Evolutionary conservation across 2,329 filamentous ascomycete genomes (phyloP).

Genomic region (Xylariaceae sp.): DNA sequence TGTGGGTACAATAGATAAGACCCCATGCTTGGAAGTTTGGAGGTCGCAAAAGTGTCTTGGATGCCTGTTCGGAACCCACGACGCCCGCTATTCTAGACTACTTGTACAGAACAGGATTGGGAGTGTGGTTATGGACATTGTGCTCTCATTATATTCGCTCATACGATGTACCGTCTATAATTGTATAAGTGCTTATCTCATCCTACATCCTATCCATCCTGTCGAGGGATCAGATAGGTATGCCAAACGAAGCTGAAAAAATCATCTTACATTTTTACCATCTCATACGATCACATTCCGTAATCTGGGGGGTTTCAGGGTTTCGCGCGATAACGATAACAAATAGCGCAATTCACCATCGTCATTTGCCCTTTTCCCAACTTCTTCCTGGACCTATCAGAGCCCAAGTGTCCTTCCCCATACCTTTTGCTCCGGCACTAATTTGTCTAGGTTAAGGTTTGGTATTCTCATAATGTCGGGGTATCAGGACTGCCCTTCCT

Average conservation of each 20-base stretch:
- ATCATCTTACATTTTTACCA: neutral
- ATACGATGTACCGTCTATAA: too few species aligned
- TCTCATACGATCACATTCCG: slow-evolving; percentile 13
- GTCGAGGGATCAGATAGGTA: too few species aligned
- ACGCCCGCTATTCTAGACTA: too few species aligned
- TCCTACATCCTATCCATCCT: too few species aligned
- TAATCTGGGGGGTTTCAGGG: slow-evolving; percentile 23
- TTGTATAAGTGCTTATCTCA: too few species aligned
- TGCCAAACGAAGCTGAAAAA: slow-evolving; percentile 6
- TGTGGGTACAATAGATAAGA: slow-evolving; percentile 26
- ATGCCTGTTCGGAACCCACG: too few species aligned
- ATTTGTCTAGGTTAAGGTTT: too few species aligned
- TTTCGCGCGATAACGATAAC: slow-evolving; percentile 13
- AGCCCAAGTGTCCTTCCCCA: neutral
- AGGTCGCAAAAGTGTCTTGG: too few species aligned
- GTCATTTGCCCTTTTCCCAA: neutral
- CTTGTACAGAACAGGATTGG: too few species aligned
- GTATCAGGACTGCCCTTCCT: slow-evolving; percentile 5
- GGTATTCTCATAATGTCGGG: slow-evolving; percentile 1
- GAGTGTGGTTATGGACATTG: too few species aligned
- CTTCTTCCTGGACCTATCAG: neutral
- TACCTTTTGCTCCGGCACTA: slow-evolving; percentile 19
- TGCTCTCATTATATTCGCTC: too few species aligned
- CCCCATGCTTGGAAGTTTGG: too few species aligned
- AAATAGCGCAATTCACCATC: neutral